These are phyloP conservation scores for Cutaneotrichosporon sp. DNA, from an alignment of 1,284 basidiomycete species.

Conservation along the genomic window DNA sequence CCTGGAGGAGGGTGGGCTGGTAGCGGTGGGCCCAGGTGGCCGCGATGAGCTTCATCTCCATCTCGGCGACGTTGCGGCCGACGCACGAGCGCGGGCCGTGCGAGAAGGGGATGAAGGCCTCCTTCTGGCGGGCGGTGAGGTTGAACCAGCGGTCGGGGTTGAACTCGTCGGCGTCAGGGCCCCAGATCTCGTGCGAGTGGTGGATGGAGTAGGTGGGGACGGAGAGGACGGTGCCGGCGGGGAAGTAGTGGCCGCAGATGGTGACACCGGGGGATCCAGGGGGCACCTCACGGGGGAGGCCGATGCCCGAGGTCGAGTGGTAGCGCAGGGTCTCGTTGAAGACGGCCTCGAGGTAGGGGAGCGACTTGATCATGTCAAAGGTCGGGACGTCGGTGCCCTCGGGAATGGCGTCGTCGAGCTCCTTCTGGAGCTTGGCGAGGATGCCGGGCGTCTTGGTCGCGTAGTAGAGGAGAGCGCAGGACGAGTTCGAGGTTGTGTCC, in stretches of 20 bases:
- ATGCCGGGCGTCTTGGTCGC: conserved; percentile 67
- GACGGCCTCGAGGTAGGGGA: conserved; percentile 75
- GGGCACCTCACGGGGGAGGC: conserved; percentile 75
- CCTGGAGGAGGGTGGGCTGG: conserved; percentile 22
- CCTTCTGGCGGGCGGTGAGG: conserved; percentile 22
- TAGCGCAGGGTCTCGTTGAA: conserved; percentile 79
- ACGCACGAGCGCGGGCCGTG: conserved; percentile 36
- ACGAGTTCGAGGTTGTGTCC: conserved; percentile 68
- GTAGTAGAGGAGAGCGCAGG: conserved; percentile 81
- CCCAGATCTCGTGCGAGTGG: conserved; percentile 60
- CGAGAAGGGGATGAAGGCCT: conserved; percentile 34
- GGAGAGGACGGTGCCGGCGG: conserved; percentile 22
- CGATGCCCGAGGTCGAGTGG: conserved; percentile 72
- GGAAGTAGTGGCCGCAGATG: conserved; percentile 26
- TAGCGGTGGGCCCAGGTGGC: conserved; percentile 26
- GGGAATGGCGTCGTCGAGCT: conserved; percentile 74
- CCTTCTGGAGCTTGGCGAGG: conserved; percentile 71
- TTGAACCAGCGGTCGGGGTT: conserved; percentile 31
- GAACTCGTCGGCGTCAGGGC: conserved; percentile 57
- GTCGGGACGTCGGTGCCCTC: conserved; percentile 62
- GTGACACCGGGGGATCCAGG: conserved; percentile 23
- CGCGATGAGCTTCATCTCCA: conserved; percentile 28
- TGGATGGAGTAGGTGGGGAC: conserved; percentile 54
- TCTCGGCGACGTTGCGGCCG: conserved; percentile 33
- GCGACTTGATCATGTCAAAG: conserved; percentile 62